Percentiles rank a stretch among this genome's conserved stretches.
These are phyloP conservation scores for Eragrostis nindensis DNA, from an alignment of 176 grass and related monocot genomes.

Conservation along the genomic window DNA sequence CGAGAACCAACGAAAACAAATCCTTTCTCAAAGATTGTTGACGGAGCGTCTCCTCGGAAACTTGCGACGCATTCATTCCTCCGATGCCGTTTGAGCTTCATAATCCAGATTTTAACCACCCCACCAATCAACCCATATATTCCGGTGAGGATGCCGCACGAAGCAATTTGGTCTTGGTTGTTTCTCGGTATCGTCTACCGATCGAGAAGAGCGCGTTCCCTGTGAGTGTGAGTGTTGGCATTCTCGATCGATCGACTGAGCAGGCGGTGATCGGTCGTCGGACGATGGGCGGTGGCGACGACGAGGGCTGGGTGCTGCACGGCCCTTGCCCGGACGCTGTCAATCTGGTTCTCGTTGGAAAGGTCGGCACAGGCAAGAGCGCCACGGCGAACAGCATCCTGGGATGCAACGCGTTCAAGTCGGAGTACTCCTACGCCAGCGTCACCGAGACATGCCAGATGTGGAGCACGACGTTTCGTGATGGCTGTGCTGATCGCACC, in stretches of 20 bases:
- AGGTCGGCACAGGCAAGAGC: slow-evolving; percentile 58
- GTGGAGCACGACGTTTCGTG: slow-evolving; percentile 36
- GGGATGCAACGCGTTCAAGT: slow-evolving; percentile 32
- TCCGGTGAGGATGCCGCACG: background rate
- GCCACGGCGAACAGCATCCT: slow-evolving; percentile 55
- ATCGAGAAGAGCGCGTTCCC: too few relatives aligned
- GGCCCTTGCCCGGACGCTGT: background rate
- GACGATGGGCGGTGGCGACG: background rate
- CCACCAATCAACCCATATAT: background rate
- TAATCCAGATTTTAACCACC: background rate
- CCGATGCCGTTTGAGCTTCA: background rate
- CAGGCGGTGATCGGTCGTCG: background rate
- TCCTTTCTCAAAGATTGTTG: background rate
- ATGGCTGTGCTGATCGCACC: slow-evolving; percentile 9
- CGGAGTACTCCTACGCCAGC: background rate
- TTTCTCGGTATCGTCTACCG: background rate
- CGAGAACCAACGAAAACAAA: too few relatives aligned
- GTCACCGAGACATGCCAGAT: slow-evolving; percentile 46
- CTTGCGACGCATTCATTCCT: background rate
- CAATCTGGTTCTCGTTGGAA: slow-evolving; percentile 49
- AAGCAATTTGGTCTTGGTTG: too few relatives aligned
- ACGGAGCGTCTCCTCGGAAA: background rate
- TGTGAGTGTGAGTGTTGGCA: too few relatives aligned
- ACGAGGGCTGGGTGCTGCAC: background rate
- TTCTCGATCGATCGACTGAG: background rate